A percentile compares a stretch with the other conserved stretches of the same genome.
Evolutionary conservation across 2,329 filamentous ascomycete genomes (phyloP).

Genomic region (Fusarium brachygibbosum): DNA sequence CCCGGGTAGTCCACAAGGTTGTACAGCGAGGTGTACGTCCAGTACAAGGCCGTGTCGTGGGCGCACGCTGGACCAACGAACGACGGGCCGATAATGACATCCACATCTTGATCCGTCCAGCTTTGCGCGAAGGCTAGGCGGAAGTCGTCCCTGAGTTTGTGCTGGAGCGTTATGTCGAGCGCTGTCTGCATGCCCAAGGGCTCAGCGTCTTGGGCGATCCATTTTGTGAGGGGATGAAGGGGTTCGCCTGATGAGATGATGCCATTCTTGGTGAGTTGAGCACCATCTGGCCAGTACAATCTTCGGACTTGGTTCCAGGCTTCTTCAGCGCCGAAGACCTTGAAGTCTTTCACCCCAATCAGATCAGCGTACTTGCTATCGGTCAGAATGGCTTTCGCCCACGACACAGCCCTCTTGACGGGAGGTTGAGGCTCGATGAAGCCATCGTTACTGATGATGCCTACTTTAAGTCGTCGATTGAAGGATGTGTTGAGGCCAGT

Average conservation of each 20-base stretch:
- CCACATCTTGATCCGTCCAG: conserved; percentile 55
- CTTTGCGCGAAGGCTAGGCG: conserved; percentile 51
- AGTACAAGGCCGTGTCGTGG: conserved; percentile 55
- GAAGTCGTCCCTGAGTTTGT: conserved; percentile 50
- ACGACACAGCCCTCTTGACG: conserved; percentile 54
- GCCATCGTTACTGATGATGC: conserved; percentile 57
- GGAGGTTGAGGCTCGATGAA: conserved; percentile 57
- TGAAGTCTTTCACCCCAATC: conserved; percentile 55
- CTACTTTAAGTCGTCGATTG: conserved; percentile 54
- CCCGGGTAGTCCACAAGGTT: conserved; percentile 57
- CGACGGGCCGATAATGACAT: conserved; percentile 54
- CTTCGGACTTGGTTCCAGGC: conserved; percentile 52
- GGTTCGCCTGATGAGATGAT: conserved; percentile 60
- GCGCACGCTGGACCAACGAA: conserved; percentile 55
- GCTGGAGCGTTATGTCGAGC: conserved; percentile 21
- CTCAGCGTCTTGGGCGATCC: conserved; percentile 53
- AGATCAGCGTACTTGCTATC: conserved; percentile 34
- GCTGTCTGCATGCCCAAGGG: conserved; percentile 38
- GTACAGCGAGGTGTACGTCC: conserved; percentile 56
- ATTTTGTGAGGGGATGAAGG: conserved; percentile 59
- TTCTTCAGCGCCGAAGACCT: conserved; percentile 49
- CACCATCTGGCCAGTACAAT: conserved; percentile 64
- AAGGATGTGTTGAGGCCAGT: conserved; percentile 42
- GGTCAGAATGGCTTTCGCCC: conserved; percentile 46
- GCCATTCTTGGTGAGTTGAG: conserved; percentile 47